Conservation (phyloP, 1,284 basidiomycete species). For the Cryptococcus sp. region DNA sequence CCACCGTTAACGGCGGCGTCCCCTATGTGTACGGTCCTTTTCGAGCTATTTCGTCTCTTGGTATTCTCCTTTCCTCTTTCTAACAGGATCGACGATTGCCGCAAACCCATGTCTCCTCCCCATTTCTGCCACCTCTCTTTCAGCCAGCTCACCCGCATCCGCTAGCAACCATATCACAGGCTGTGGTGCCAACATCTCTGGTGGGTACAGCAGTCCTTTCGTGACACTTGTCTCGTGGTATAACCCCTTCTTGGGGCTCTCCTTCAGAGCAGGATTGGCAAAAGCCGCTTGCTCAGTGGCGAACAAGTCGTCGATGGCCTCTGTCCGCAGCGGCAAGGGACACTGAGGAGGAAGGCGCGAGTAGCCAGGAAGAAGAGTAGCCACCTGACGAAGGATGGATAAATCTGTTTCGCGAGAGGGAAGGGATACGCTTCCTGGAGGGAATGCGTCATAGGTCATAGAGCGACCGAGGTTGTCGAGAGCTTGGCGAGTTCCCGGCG, state of each 20-base stretch:
- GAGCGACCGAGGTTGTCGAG: constrained; percentile 6
- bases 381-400: constrained; percentile 18
- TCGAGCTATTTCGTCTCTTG: too few species aligned
- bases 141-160: constrained; percentile 63
- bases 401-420: constrained; percentile 19
- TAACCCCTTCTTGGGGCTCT: background rate
- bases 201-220: constrained; percentile 67
- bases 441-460: background rate
- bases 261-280: constrained; percentile 13
- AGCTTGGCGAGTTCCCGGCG: background rate
- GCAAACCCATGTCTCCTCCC: constrained; percentile 25
- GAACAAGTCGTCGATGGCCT: constrained; percentile 69
- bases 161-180: constrained; percentile 77
- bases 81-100: constrained; percentile 26
- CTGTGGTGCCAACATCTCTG: constrained; percentile 67
- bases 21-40: too few species aligned
- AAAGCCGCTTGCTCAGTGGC: constrained; percentile 62
- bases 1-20: too few species aligned
- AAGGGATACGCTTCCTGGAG: background rate
- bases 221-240: background rate
- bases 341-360: constrained; percentile 21
- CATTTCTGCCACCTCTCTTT: constrained; percentile 31
- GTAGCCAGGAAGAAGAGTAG: constrained; percentile 21
- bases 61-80: background rate
- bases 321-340: constrained; percentile 55